A percentile compares a stretch with the other conserved stretches of the same genome.
phyloP scores from a whole-genome alignment of 768 basidiomycete genomes.

The Daedaleopsis nitida region DNA sequence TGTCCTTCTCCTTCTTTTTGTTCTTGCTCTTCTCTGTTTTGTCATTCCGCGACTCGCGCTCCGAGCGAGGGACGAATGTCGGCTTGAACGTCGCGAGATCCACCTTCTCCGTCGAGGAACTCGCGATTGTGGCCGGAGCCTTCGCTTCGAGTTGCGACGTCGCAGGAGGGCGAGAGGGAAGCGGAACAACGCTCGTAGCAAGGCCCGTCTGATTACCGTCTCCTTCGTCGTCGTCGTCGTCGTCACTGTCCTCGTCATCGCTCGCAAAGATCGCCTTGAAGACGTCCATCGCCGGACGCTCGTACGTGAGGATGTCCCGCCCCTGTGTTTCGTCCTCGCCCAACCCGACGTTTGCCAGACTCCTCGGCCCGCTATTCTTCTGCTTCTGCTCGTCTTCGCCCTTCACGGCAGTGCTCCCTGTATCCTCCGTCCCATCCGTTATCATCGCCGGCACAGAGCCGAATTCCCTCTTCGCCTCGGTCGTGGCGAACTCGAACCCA shows the following conservation, averaged over 20 bases:
- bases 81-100: constrained; percentile 85
- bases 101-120: constrained; percentile 28
- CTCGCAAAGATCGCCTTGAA: constrained; percentile 99
- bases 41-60: constrained; percentile 39
- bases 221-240: constrained; percentile 65
- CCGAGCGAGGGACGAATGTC: constrained; percentile 73
- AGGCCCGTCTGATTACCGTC: constrained; percentile 28
- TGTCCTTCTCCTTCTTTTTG: constrained; percentile 55
- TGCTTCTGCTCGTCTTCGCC: background rate
- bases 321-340: constrained; percentile 94
- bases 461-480: constrained; percentile 9
- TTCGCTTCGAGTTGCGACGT: background rate
- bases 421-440: constrained; percentile 3
- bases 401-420: background rate
- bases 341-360: constrained; percentile 81
- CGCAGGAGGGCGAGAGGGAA: too few species aligned
- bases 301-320: constrained; percentile 82
- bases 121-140: constrained; percentile 10
- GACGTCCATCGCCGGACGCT: constrained; percentile 85
- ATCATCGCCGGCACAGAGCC: constrained; percentile 15
- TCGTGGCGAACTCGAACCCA: constrained; percentile 17
- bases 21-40: constrained; percentile 46
- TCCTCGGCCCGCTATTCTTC: constrained; percentile 34
- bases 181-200: too few species aligned
- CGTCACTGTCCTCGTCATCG: constrained; percentile 85